Evolutionary conservation across 495 filamentous ascomycete species (phyloP), one percentile per base, ranked within the genome.

Genomic region (Letharia columbiana): DNA sequence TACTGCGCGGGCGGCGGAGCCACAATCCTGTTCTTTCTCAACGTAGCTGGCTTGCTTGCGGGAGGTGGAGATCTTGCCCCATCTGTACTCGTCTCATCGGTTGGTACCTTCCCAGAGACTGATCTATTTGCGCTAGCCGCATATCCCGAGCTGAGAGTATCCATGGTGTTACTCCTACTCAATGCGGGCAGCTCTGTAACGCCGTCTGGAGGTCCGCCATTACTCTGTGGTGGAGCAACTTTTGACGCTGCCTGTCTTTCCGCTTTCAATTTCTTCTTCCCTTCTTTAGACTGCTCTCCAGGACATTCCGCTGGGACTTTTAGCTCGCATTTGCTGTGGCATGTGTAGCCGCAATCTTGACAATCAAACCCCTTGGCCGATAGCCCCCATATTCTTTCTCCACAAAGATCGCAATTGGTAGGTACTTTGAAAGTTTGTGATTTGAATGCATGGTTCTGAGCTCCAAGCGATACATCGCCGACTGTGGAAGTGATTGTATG

Each of bases 241-340:
- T 87, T 88, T n/a, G 91, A 89, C 15, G 89, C 82, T 68, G 87
- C 86, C 76, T 97, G 92, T 60, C 89, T 84, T 71, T 90, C 86
- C 35, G 78, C 82, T 75, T 98, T 98, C 60, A 94, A 78, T 70
- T 90, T 93, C 80, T 96, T 98, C 80, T 87, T 90, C 65, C 95
- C 91, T 63, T 98, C 95, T 76, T 98, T 97, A 45, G 82, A 85
- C 72, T 90, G 87, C 75, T 98, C 94, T 47, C 94, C 94, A 0
- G 94, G 94, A 71, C 94, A 99, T 70, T 93, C 89, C 6, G 94
- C 91, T 0, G 94, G 92, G 2, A 97, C 95, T 74, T 98, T 99
- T 87, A 99, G 90, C 77, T 99, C 90, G 75, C 94, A 99, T 77
- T 99, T 98, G 79, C 86, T 93, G 77, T 99, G 94, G 71, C 94